phyloP scores from a whole-genome alignment of 2,329 filamentous ascomycete species.

The Aphanocladium album region DNA sequence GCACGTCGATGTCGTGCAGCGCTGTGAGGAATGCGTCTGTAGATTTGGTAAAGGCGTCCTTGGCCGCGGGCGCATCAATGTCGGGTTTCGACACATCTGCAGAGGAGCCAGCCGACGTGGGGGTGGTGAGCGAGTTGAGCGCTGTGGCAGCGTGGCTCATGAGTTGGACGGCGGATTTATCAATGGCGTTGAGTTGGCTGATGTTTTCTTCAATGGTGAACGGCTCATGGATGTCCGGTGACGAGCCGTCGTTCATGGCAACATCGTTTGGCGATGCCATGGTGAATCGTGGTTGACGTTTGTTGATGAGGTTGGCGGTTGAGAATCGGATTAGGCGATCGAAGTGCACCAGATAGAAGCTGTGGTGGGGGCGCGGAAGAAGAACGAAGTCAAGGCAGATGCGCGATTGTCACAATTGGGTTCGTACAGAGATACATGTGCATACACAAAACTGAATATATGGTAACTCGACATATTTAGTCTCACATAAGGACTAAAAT shows the following conservation, averaged over 20 bases:
- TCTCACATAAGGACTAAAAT: too few relatives aligned
- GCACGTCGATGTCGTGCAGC: constrained; percentile 69
- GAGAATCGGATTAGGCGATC: not conserved
- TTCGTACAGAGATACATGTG: too few relatives aligned
- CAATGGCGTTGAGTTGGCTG: constrained; percentile 72
- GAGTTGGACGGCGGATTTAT: constrained; percentile 48
- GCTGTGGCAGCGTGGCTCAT: constrained; percentile 42
- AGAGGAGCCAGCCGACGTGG: constrained; percentile 16
- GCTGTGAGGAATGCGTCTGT: constrained; percentile 65
- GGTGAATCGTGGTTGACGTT: not conserved
- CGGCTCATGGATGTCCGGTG: constrained; percentile 35
- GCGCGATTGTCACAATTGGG: too few relatives aligned
- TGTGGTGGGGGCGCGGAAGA: not conserved
- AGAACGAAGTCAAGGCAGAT: too few relatives aligned
- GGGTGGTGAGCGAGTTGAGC: constrained; percentile 40
- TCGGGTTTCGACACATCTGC: constrained; percentile 19
- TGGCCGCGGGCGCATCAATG: constrained; percentile 45
- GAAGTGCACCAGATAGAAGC: not conserved
- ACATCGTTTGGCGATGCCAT: constrained; percentile 30
- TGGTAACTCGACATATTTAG: too few relatives aligned
- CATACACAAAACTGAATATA: too few relatives aligned
- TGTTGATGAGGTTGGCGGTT: not conserved
- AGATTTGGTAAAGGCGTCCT: constrained; percentile 51
- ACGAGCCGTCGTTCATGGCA: constrained; percentile 23
- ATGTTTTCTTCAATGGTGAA: constrained; percentile 75